These are phyloP conservation scores for Punica granatum DNA, from an alignment of 345 rosid species.

Conservation along the genomic window DNA sequence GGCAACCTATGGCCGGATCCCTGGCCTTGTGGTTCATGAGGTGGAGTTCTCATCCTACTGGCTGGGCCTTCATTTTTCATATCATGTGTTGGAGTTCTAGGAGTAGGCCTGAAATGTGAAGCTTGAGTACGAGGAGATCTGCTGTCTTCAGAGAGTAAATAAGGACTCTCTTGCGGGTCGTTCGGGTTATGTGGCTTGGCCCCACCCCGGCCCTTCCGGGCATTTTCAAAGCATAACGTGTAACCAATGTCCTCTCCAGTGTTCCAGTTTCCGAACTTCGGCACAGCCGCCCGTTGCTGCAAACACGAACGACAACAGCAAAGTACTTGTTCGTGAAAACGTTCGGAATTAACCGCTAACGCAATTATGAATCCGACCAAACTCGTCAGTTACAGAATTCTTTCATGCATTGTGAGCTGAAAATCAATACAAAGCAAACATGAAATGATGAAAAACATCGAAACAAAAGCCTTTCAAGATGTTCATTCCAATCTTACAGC, in stretches of 20 bases:
- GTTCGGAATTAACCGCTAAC: neutral
- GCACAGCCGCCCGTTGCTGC: slow-evolving; percentile 71
- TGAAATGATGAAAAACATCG: neutral
- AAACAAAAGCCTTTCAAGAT: neutral
- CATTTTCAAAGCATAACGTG: slow-evolving; percentile 80
- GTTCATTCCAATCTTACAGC: too few species aligned
- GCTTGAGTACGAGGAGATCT: slow-evolving; percentile 23
- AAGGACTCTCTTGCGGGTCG: slow-evolving; percentile 59
- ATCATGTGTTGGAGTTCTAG: neutral
- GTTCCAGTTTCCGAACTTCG: slow-evolving; percentile 90
- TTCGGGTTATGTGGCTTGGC: slow-evolving; percentile 51
- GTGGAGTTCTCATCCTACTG: neutral
- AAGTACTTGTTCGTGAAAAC: neutral
- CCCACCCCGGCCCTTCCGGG: slow-evolving; percentile 54
- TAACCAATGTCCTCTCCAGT: slow-evolving; percentile 64
- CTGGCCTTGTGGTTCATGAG: slow-evolving; percentile 20
- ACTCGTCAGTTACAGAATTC: neutral
- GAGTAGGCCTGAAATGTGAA: neutral
- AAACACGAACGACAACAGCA: slow-evolving; percentile 8
- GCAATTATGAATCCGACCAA: neutral
- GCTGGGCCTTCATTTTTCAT: neutral
- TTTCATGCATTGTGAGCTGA: neutral
- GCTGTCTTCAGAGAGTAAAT: slow-evolving; percentile 21
- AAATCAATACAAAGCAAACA: neutral
- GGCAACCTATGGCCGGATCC: slow-evolving; percentile 17